Evolutionary conservation across 2,329 filamentous ascomycete species (phyloP).

Genomic region (Cryphonectria parasitica): DNA sequence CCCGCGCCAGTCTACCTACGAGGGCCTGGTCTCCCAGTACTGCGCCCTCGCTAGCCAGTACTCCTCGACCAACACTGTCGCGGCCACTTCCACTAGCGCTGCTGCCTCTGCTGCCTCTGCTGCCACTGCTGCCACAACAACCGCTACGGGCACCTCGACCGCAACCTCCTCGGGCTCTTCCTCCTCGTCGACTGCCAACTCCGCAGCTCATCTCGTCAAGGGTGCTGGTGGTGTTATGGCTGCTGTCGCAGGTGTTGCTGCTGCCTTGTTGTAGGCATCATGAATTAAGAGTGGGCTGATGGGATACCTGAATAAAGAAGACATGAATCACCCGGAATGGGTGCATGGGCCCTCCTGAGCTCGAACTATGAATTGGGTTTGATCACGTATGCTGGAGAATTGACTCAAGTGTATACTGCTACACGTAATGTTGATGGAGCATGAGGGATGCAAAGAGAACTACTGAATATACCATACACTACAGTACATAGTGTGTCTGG

Average conservation of each 20-base stretch:
- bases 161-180: constrained; percentile 13
- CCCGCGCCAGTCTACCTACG: constrained; percentile 39
- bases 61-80: constrained; percentile 34
- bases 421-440: constrained; percentile 6
- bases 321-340: neutral
- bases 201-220: constrained; percentile 28
- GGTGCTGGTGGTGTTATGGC: constrained; percentile 39
- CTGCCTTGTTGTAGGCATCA: constrained; percentile 36
- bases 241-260: constrained; percentile 39
- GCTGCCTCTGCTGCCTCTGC: constrained; percentile 32
- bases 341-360: neutral
- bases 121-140: constrained; percentile 28
- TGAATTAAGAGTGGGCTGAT: neutral
- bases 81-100: constrained; percentile 31
- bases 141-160: constrained; percentile 25
- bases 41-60: constrained; percentile 52
- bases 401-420: neutral
- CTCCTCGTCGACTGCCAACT: constrained; percentile 23
- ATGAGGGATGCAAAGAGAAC: neutral
- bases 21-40: constrained; percentile 46
- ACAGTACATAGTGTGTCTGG: constrained; percentile 18
- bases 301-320: neutral
- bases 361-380: neutral
- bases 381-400: neutral
- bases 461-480: constrained; percentile 19